Evolutionary conservation across 2,329 filamentous ascomycete genomes (phyloP), one percentile per base, ranked within the genome.

Genomic region (Alternaria burnsii): DNA sequence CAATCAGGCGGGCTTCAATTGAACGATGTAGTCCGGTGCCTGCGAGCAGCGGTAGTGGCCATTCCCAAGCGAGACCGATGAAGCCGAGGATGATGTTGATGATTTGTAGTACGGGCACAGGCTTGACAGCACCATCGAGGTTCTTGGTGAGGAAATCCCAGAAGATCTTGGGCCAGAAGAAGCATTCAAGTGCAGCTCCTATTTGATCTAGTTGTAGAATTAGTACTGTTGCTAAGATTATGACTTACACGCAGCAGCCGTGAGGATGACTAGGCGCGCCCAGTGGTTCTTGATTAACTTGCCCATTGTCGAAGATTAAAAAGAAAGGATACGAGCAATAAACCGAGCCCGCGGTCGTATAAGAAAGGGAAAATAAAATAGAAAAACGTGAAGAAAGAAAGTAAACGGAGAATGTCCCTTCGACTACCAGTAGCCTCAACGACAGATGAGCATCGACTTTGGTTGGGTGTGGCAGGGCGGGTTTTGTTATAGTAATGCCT

Each of bases 281-380:
- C 93, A 97, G 84, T 99, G 95, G 84, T 98, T 98, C 87, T 99
- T 99, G 84, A 99, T 98, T 77, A 99, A 89, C 82, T 91, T 95
- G 80, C 95, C 95, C 95, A 99, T 99, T 68, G 46, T 63, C 55
- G 59, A 50, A 55, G 63, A 65, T 65, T 70, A 67, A 47, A 72
- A 70, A 68, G 69, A 71, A 71, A 67, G 67, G 67, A 72, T 68
- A 69, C 59, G 66, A 67, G 70, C 64, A 66, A 62, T 71, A 67
- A 61, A 71, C 70, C 70, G 70, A 72, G 63, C 70, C 69, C 67
- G 70, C 70, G 70, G 68, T 60, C 56, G 68, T 66, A 44, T 61
- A 55, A 44, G 62, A 66, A 66, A 66, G 63, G 54, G 57, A 59
- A 44, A 30, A 18, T 53, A 62, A 59, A 50, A 46, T 59, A 51